These are phyloP conservation scores for Aspergillus melleus DNA, from an alignment of 2,329 filamentous ascomycete species.

Conservation along the genomic window DNA sequence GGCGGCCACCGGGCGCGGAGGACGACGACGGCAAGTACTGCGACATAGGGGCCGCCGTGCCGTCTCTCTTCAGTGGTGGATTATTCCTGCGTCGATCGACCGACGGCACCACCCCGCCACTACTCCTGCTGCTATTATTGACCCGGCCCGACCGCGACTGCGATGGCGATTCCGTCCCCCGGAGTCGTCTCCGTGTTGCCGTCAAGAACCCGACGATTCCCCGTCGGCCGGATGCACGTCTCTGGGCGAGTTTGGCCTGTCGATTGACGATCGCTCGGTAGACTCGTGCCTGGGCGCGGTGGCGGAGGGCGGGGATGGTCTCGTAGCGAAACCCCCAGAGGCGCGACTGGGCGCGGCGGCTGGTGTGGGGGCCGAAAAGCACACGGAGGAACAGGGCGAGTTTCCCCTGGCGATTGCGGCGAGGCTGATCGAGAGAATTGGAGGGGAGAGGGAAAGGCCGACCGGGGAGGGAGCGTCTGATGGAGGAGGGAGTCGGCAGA, in stretches of 20 bases:
- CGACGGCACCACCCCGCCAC: not conserved
- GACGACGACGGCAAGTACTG: conserved; percentile 27
- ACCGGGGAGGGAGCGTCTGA: conserved; percentile 16
- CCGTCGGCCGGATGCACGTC: conserved; percentile 32
- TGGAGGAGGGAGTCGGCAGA: conserved; percentile 15
- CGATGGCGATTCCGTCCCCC: conserved; percentile 8
- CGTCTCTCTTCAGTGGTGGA: conserved; percentile 14
- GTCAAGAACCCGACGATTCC: conserved; percentile 29
- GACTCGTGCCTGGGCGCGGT: conserved; percentile 71
- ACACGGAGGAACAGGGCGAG: conserved; percentile 53
- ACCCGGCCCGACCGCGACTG: not conserved
- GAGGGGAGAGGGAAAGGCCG: conserved; percentile 15
- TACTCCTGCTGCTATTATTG: not conserved
- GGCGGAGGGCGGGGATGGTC: conserved; percentile 69
- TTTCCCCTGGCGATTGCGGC: conserved; percentile 18
- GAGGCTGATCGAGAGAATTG: conserved; percentile 11
- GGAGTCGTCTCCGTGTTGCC: conserved; percentile 23
- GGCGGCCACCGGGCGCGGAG: conserved; percentile 65
- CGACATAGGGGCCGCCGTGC: conserved; percentile 23
- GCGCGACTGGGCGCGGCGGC: conserved; percentile 63
- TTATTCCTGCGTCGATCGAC: not conserved
- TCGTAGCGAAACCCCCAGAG: conserved; percentile 73
- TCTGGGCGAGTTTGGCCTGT: conserved; percentile 57
- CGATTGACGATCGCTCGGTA: conserved; percentile 71
- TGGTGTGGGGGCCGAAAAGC: conserved; percentile 67